Evolutionary conservation across 352 stramenopile species (phyloP), one percentile per base, ranked within the genome.

Genomic region (Phytophthora citrophthora): DNA sequence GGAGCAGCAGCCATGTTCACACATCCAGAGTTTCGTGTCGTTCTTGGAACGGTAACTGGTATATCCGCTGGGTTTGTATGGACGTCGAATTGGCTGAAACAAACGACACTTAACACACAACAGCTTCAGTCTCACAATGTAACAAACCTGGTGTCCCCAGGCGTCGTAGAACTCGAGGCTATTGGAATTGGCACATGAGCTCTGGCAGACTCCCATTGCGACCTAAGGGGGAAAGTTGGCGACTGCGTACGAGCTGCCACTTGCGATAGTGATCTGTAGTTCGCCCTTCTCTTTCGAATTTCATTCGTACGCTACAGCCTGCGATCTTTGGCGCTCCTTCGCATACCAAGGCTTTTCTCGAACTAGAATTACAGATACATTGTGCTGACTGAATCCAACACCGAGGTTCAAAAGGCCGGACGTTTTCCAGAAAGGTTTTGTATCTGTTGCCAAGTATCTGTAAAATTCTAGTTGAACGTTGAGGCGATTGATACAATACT

Each of bases 141-240:
- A 34, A 62, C 72, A 26, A 13, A 79, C 75, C 61, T 81, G 63
- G 59, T 82, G 74, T 2, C 66, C 60, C 69, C 77, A 88, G 24
- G 62, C 77, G 65, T 89, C 80, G 71, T 91, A 91, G 68, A 87
- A 88, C 68, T 90, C 83, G 26, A 89, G 66, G 36, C 83, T 74
- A 39, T 60, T 70, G 45, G 61, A 48, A 41, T 77, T 80, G 49
- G 78, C 57, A 45, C 70, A 74, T 40, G 77, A 89, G 12, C 76
- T 78, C 31, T 81, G 79, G 40, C 82, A 91, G 43, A 76, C 75
- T 16, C 82, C 82, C 82, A 91, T 91, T 31, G 10, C 40, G 3
- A 11, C 29, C 29, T 12, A 34, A 34, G 9, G 31, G 24, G 16
- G 43, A 31, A 11, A 50, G 26, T 59, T 50, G 41, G 50, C 54